These are phyloP conservation scores for Casuarina glauca DNA, from an alignment of 306 rosid genomes.

Conservation along the genomic window DNA sequence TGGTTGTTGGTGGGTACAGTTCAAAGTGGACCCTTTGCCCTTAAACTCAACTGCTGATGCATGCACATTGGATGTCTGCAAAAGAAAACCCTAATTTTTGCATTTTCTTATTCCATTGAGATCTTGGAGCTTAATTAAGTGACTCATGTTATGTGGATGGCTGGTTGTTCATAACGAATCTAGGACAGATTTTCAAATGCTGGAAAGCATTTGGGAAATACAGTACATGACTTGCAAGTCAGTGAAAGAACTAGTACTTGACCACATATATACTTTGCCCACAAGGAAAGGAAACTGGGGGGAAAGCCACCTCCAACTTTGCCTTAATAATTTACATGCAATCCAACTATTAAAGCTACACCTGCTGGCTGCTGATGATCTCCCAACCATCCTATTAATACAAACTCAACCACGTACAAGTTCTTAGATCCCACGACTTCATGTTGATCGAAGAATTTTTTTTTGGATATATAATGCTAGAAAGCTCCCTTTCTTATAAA, in stretches of 20 bases:
- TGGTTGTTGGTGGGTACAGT: constrained; percentile 33
- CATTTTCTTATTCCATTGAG: too few relatives aligned
- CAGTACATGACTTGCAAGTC: constrained; percentile 34
- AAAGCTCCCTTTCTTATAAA: too few relatives aligned
- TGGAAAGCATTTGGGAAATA: constrained; percentile 1
- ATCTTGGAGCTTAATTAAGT: too few relatives aligned
- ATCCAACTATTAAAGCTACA: constrained; percentile 2
- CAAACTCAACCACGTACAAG: constrained; percentile 10
- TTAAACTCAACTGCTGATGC: neutral
- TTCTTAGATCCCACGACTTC: neutral
- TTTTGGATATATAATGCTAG: neutral
- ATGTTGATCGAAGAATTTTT: neutral
- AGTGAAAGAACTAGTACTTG: neutral
- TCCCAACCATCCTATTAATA: constrained; percentile 7
- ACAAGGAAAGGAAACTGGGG: constrained; percentile 23
- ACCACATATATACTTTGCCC: constrained; percentile 15
- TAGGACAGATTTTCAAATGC: constrained; percentile 15
- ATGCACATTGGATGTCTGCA: constrained; percentile 14
- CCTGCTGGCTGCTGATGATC: constrained; percentile 22
- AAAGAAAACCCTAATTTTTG: neutral
- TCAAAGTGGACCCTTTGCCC: constrained; percentile 33
- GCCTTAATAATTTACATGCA: neutral
- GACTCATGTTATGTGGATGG: neutral
- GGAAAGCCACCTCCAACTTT: neutral
- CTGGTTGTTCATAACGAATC: constrained; percentile 1